Percentiles rank a stretch among this genome's conserved stretches.
Evolutionary conservation across 2,329 filamentous ascomycete species (phyloP).

Genomic region (Alternaria consortialis): DNA sequence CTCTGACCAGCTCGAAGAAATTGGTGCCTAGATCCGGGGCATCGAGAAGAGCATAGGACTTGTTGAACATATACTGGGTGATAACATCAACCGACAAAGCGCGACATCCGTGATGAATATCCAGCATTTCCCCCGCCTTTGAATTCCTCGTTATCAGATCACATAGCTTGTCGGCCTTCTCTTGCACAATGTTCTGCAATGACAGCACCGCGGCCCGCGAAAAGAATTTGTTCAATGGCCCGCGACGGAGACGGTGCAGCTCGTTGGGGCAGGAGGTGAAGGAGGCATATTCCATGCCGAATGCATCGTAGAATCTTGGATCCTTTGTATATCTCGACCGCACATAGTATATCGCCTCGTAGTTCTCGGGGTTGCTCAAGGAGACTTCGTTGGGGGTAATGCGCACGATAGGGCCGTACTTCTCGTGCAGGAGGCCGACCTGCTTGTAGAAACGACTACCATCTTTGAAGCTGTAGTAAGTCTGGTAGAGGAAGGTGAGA

Average conservation of each 20-base stretch:
- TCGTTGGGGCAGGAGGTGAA: constrained; percentile 5
- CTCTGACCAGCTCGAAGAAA: too few relatives aligned
- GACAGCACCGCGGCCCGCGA: neutral
- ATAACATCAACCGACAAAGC: too few relatives aligned
- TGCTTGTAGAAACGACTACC: too few relatives aligned
- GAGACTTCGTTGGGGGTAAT: constrained; percentile 13
- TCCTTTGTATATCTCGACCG: neutral
- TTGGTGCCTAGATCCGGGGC: too few relatives aligned
- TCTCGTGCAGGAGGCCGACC: constrained; percentile 1
- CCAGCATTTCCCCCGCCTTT: too few relatives aligned
- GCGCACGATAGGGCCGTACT: constrained; percentile 11
- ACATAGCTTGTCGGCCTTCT: too few relatives aligned
- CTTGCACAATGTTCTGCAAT: too few relatives aligned
- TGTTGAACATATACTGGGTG: too few relatives aligned
- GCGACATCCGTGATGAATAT: too few relatives aligned
- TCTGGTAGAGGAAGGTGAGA: constrained; percentile 27
- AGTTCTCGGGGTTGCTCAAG: neutral
- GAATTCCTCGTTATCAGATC: too few relatives aligned
- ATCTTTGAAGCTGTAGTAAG: constrained; percentile 9
- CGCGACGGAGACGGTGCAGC: constrained; percentile 8
- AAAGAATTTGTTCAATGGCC: constrained; percentile 35
- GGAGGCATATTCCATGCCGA: constrained; percentile 5
- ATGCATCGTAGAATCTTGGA: neutral
- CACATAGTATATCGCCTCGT: neutral
- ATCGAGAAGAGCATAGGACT: too few relatives aligned